Evolutionary conservation across 129 eudicot species (phyloP).

Genomic region (Cynara cardunculus): DNA sequence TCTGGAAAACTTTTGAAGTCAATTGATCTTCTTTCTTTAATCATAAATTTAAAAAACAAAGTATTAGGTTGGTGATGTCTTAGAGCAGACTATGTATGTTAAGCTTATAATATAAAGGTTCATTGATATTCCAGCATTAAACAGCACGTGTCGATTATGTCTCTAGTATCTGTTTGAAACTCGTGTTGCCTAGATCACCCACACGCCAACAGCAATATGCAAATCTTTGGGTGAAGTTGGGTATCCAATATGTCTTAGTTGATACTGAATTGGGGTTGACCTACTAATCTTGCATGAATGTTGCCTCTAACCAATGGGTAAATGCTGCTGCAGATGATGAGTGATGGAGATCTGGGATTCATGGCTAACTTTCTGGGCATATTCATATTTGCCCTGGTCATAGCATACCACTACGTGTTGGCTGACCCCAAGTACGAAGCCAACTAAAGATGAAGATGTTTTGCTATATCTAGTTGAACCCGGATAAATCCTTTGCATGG

Average conservation of each 20-base stretch:
- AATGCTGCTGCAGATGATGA: constrained; percentile 40
- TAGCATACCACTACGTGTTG: constrained; percentile 48
- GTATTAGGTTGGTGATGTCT: background rate
- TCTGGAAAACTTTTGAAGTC: background rate
- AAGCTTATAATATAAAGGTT: background rate
- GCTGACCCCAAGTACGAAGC: constrained; percentile 52
- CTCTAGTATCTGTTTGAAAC: background rate
- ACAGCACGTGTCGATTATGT: background rate
- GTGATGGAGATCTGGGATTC: constrained; percentile 49
- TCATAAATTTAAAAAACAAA: background rate
- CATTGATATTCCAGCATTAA: background rate
- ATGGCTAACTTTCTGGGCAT: constrained; percentile 46
- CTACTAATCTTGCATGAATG: background rate
- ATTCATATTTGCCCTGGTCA: constrained; percentile 30
- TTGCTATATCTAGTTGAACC: background rate
- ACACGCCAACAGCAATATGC: background rate
- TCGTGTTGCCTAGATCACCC: background rate
- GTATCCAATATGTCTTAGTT: background rate
- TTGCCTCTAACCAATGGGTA: background rate
- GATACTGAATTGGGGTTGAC: background rate
- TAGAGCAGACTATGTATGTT: background rate
- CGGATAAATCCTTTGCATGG: background rate
- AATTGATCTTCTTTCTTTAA: background rate
- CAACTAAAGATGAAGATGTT: constrained; percentile 10
- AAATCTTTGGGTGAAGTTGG: background rate